Conservation (phyloP, 2,329 filamentous ascomycete species). For the Rachicladosporium sp. region DNA sequence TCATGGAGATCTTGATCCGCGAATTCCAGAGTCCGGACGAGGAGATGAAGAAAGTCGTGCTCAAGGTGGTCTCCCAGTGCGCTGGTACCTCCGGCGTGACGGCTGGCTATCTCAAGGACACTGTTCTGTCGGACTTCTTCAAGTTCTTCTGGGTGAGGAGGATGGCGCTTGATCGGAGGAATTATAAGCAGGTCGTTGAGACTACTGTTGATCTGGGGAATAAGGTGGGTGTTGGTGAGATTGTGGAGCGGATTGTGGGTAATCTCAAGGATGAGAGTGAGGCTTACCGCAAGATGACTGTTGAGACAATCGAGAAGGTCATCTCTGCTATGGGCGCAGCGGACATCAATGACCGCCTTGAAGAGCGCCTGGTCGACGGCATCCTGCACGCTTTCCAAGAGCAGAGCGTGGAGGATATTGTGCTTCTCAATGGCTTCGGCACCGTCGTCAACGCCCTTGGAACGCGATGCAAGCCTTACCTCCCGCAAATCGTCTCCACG, state of each 20-base stretch:
- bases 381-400: constrained; percentile 96
- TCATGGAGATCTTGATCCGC: constrained; percentile 94
- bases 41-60: constrained; percentile 99
- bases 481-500: constrained; percentile 92
- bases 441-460: constrained; percentile 94
- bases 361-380: constrained; percentile 89
- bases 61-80: constrained; percentile 95
- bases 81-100: constrained; percentile 91
- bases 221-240: constrained; percentile 95
- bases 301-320: constrained; percentile 94
- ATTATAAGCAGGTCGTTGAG: constrained; percentile 95
- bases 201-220: constrained; percentile 94
- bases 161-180: constrained; percentile 94
- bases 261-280: constrained; percentile 98
- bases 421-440: constrained; percentile 95
- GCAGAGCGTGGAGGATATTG: constrained; percentile 88
- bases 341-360: constrained; percentile 82
- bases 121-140: constrained; percentile 92
- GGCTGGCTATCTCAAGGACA: constrained; percentile 85
- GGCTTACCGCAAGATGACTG: constrained; percentile 96
- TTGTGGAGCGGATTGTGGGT: constrained; percentile 80
- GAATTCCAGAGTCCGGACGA: constrained; percentile 96
- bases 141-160: constrained; percentile 96
- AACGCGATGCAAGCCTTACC: constrained; percentile 85
- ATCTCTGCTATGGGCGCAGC: constrained; percentile 86